phyloP scores from a whole-genome alignment of 495 filamentous ascomycete genomes.

The Hypoxylon trugodes region DNA sequence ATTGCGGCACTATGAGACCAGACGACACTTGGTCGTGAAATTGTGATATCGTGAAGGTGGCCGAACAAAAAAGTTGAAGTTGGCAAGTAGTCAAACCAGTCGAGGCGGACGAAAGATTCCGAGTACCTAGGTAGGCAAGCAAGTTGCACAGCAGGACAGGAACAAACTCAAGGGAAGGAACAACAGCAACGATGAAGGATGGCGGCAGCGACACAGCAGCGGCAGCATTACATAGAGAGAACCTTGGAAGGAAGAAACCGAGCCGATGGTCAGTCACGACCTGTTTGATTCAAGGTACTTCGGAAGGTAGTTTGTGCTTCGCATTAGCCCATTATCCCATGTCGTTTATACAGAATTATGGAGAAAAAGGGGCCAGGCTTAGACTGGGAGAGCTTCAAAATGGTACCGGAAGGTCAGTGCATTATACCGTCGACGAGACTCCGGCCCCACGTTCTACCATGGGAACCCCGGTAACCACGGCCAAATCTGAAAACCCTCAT shows the following conservation, averaged over 20 bases:
- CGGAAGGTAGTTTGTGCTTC: constrained; percentile 31
- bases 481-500: constrained; percentile 27
- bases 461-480: constrained; percentile 26
- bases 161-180: constrained; percentile 21
- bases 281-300: constrained; percentile 12
- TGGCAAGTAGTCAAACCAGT: constrained; percentile 18
- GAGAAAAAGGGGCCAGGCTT: constrained; percentile 29
- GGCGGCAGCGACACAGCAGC: not conserved
- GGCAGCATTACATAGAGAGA: not conserved
- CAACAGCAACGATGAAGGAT: not conserved
- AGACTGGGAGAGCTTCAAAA: constrained; percentile 20
- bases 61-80: constrained; percentile 23
- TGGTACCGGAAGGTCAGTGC: constrained; percentile 22
- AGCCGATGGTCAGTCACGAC: constrained; percentile 19
- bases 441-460: constrained; percentile 18
- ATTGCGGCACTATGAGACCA: constrained; percentile 22
- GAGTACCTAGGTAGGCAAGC: too few species aligned
- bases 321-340: constrained; percentile 38
- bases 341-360: constrained; percentile 31
- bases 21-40: constrained; percentile 37
- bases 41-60: constrained; percentile 27
- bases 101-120: constrained; percentile 17
- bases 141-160: constrained; percentile 13
- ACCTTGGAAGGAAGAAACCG: constrained; percentile 18
- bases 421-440: constrained; percentile 8